Base-by-base conservation (phyloP, 305 asterid species). In the Fraxinus angustifolia region DNA sequence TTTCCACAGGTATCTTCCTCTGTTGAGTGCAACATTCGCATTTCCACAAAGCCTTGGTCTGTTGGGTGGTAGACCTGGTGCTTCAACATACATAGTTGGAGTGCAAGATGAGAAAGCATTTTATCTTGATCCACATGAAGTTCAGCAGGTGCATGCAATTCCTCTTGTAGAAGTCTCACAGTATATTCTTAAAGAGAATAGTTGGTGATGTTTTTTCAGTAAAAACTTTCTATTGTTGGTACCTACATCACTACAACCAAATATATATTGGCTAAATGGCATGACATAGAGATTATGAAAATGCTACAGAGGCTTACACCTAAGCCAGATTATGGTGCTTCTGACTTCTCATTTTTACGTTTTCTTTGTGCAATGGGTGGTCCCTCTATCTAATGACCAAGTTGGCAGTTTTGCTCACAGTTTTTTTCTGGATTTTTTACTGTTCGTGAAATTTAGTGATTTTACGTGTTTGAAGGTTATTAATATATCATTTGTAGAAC, bases 51-150 rank as follows among this genome's bases (percentile, higher is more conserved):
- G 99, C 89, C 92, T 96, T 78, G 99, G 99, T 80, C 86, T 94
- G 82, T 80, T 94, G 89, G 99, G 99, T 19, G 99, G 99, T 75
- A 91, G 91, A 83, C 97, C 98, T 80, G 98, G 99, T 84, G 96
- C 91, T 31, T 96, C 99, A 26, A 96, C 98, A n/a, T 96, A 96
- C 84, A 86, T 96, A 76, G 83, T 94, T 82, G 99, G 99, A 16
- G 89, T 96, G 91, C 99, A 96, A 88, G 97, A 94, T 87, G 97
- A 93, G 16, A 92, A 89, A 31, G 98, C 97, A 75, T 91, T 90
- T 85, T 96, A 94, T 89, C 92, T 96, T 74, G 99, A 96, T 81
- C 99, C 99, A 4, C 99, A 96, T 83, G 99, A 94, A 83, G 97
- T 91, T 87, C 99, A 96, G 84, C 99, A 84, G 91, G 99, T 96